A percentile compares a stretch with the other conserved stretches of the same genome.
phyloP scores from a whole-genome alignment of 129 eudicot species.

The Tagetes erecta region DNA sequence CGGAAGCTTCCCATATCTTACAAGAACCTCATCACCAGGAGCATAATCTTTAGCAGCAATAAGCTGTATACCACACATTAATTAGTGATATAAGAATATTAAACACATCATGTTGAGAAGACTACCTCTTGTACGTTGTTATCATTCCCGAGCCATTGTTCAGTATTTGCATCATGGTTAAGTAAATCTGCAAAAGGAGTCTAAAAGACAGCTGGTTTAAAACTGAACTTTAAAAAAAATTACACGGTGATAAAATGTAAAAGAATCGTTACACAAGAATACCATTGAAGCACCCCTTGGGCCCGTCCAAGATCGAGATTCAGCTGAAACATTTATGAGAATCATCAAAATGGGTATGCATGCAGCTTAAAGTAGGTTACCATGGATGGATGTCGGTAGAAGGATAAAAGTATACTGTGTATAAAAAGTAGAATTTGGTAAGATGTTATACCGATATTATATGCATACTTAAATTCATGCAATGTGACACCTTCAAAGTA shows the following conservation, averaged over 20 bases:
- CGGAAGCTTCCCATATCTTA: slow-evolving; percentile 82
- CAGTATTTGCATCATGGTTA: slow-evolving; percentile 75
- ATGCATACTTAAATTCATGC: slow-evolving; percentile 65
- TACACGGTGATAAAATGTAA: neutral
- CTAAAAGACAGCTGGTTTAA: slow-evolving; percentile 34
- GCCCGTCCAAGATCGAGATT: slow-evolving; percentile 85
- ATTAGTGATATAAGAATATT: neutral
- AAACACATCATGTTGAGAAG: slow-evolving; percentile 1
- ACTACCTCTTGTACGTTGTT: slow-evolving; percentile 60
- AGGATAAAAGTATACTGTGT: neutral
- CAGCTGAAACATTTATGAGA: slow-evolving; percentile 50
- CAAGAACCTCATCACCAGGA: slow-evolving; percentile 80
- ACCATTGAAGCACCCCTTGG: slow-evolving; percentile 77
- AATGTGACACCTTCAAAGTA: slow-evolving; percentile 46
- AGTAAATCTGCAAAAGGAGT: slow-evolving; percentile 91
- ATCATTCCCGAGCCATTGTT: slow-evolving; percentile 53
- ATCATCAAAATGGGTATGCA: neutral
- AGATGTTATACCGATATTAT: slow-evolving; percentile 53
- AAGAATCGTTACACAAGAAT: slow-evolving; percentile 23
- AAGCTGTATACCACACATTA: slow-evolving; percentile 44
- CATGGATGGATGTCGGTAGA: slow-evolving; percentile 8
- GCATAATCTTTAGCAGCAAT: slow-evolving; percentile 72
- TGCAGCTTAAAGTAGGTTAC: slow-evolving; percentile 5
- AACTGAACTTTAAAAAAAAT: neutral
- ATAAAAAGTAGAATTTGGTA: neutral